phyloP scores from a whole-genome alignment of 2,329 filamentous ascomycete genomes.

The Chalara sp. region DNA sequence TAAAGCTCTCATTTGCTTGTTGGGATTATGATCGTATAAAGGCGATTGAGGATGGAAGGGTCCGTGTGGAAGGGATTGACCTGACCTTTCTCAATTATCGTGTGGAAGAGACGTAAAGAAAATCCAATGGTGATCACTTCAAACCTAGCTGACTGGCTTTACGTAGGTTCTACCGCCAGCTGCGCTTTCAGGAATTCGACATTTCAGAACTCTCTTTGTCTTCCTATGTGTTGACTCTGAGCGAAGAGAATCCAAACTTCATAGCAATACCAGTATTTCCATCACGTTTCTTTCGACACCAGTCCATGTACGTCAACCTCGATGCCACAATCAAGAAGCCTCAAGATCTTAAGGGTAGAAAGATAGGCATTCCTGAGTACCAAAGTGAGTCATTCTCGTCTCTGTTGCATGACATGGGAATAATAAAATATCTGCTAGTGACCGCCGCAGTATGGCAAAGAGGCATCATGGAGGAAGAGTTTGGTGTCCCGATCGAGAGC shows the following conservation, averaged over 20 bases:
- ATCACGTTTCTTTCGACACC: slow-evolving; percentile 10
- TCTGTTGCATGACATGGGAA: neutral
- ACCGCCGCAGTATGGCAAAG: slow-evolving; percentile 17
- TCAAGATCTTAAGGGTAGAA: slow-evolving; percentile 12
- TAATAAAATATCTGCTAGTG: slow-evolving; percentile 3
- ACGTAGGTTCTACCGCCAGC: slow-evolving; percentile 7
- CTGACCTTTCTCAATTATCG: slow-evolving; percentile 9
- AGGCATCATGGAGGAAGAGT: slow-evolving; percentile 15
- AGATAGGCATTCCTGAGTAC: slow-evolving; percentile 12
- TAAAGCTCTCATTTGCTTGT: slow-evolving; percentile 9
- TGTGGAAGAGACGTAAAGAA: slow-evolving; percentile 8
- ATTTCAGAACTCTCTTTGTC: slow-evolving; percentile 19
- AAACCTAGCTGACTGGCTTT: neutral
- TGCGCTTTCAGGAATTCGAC: slow-evolving; percentile 19
- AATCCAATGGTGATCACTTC: neutral
- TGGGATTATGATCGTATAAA: slow-evolving; percentile 10
- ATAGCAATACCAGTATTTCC: slow-evolving; percentile 22
- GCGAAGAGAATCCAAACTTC: slow-evolving; percentile 9
- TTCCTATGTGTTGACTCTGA: slow-evolving; percentile 14
- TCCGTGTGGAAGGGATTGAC: slow-evolving; percentile 6
- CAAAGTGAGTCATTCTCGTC: slow-evolving; percentile 6
- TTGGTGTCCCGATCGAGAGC: slow-evolving; percentile 9
- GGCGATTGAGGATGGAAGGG: slow-evolving; percentile 6
- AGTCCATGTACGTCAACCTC: slow-evolving; percentile 11
- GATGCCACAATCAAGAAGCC: slow-evolving; percentile 11